Evolutionary conservation across 768 basidiomycete genomes (phyloP), one percentile per base, ranked within the genome.

Genomic region (Rubroboletus pulcherrimus): DNA sequence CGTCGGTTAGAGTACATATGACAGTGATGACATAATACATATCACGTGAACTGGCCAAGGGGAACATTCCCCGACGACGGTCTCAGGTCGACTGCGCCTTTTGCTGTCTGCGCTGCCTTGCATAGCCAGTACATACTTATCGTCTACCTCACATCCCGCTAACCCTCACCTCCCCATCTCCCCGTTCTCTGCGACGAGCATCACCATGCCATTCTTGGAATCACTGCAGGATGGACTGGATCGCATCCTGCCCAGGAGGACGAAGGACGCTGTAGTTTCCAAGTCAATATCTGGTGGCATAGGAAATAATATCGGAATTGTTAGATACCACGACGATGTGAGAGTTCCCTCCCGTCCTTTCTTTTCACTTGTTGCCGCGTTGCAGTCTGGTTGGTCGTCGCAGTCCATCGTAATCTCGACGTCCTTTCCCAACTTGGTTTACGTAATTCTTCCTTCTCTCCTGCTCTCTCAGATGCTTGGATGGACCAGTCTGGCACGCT

Each of bases 261-360:
- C 33, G 34, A 69, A 45, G 44, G 29, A n/a, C 17, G 38, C 30
- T 4, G 14, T 31, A 2, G n/a, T 68, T 5, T 57, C 80, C 43
- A 68, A 68, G 31, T 74, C 78, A 7, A 62, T 75, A 49, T 74
- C 77, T 30, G 80, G 79, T 44, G 86, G 87, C 6, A 81, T 86
- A 61, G 85, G 84, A 24, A 73, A 66, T 34, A 81, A 80, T 24
- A 77, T 78, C 67, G 85, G 83, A 15, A 80, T 82, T 69, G 80
- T 81, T 12, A 78, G 77, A 40, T 81, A 83, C 57, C 81, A 87
- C 50, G 87, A 91, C 68, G 85, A 91, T 70, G 89, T 91, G 71
- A 79, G 88, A 26, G 77, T 29, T 54, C 30, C 29, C 48, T 52
- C 31, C 52, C 57, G 24, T 38, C 30, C 21, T 29, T 47, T 33